A percentile compares a stretch with the other conserved stretches of the same genome.
Conservation (phyloP, 768 basidiomycete genomes). For the Lentinula aciculospora region DNA sequence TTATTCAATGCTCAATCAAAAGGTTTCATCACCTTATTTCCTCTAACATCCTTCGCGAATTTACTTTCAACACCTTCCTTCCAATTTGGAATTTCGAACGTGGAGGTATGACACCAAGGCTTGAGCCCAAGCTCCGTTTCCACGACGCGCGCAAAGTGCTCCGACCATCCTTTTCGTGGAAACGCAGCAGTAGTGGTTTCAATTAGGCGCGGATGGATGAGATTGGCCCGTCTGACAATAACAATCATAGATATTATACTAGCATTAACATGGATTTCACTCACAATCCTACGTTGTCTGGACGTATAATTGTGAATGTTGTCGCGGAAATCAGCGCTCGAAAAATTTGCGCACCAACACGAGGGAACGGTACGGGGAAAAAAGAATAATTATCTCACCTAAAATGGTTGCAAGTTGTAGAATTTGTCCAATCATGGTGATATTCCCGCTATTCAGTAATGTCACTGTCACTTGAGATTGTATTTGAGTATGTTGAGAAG, state of each 20-base stretch:
- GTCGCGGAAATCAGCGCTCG: not conserved
- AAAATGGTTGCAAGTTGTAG: conserved; percentile 45
- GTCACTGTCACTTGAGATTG: not conserved
- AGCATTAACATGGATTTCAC: conserved; percentile 7
- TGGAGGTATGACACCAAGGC: conserved; percentile 45
- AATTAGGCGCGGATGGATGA: conserved; percentile 34
- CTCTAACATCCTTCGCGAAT: conserved; percentile 41
- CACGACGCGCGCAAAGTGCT: conserved; percentile 35
- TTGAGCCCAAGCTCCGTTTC: conserved; percentile 39
- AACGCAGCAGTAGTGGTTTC: conserved; percentile 32
- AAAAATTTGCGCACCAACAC: not conserved
- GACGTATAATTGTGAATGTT: conserved; percentile 6
- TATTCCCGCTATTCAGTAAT: conserved; percentile 31
- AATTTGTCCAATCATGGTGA: conserved; percentile 44
- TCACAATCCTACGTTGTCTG: conserved; percentile 41
- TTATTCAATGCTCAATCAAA: conserved; percentile 25
- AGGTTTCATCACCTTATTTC: conserved; percentile 34
- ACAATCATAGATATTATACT: not conserved
- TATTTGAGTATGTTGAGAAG: not conserved
- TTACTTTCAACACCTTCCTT: conserved; percentile 35
- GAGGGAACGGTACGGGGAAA: too few relatives aligned
- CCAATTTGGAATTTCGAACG: conserved; percentile 43
- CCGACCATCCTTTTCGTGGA: conserved; percentile 41
- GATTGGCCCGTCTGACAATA: conserved; percentile 31
- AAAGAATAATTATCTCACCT: conserved; percentile 21